phyloP scores from a whole-genome alignment of 805 yeast genomes.

The Gaillardinia entomophila region DNA sequence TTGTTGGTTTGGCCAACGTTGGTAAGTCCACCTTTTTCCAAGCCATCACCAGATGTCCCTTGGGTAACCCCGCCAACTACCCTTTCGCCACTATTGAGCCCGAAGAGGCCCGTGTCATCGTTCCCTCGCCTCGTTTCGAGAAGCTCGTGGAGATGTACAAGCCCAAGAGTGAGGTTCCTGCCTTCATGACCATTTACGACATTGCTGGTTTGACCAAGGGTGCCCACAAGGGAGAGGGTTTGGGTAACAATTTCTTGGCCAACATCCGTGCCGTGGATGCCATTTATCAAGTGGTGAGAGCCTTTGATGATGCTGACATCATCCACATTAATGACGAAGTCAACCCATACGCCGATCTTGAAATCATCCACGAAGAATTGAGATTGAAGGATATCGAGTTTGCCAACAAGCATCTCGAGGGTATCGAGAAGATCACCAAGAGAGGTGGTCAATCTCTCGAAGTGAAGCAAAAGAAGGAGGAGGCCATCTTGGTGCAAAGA shows the following conservation, averaged over 20 bases:
- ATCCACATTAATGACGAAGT: constrained; percentile 93
- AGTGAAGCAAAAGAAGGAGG: constrained; percentile 13
- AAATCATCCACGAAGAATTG: constrained; percentile 71
- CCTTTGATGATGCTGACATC: constrained; percentile 95
- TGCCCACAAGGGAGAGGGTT: constrained; percentile 54
- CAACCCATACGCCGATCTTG: constrained; percentile 91
- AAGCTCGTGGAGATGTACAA: constrained; percentile 66
- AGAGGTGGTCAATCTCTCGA: constrained; percentile 10
- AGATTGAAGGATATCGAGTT: constrained; percentile 56
- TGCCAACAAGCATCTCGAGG: constrained; percentile 45
- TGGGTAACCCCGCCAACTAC: constrained; percentile 63
- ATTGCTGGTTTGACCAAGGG: constrained; percentile 67
- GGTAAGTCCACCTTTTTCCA: constrained; percentile 98
- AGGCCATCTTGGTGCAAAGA: constrained; percentile 13
- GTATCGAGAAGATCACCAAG: constrained; percentile 19
- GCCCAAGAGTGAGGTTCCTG: constrained; percentile 86
- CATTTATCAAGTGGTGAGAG: constrained; percentile 62
- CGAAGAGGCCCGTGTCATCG: constrained; percentile 65
- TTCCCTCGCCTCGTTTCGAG: constrained; percentile 87
- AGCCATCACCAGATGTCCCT: constrained; percentile 86
- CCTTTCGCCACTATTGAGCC: constrained; percentile 78
- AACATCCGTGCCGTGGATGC: constrained; percentile 71
- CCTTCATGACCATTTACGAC: constrained; percentile 88
- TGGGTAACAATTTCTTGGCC: constrained; percentile 67
- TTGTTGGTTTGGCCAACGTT: constrained; percentile 92